Conservation (phyloP, 768 basidiomycete species). For the Russula sp. region DNA sequence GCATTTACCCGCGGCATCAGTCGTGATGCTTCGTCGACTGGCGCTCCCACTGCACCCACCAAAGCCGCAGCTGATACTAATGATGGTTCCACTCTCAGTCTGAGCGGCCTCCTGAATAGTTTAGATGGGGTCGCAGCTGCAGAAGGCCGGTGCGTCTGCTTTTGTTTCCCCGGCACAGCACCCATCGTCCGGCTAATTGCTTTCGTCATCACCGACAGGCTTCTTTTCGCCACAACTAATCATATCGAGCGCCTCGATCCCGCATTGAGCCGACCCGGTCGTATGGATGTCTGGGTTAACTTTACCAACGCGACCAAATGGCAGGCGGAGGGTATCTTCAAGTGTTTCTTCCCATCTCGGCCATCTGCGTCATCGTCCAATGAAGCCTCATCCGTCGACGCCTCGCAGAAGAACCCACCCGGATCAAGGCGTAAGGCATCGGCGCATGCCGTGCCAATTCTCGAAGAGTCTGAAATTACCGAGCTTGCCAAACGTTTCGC, state of each 20-base stretch:
- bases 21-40: slow-evolving; percentile 76
- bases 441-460: slow-evolving; percentile 53
- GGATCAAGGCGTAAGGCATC: slow-evolving; percentile 64
- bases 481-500: slow-evolving; percentile 78
- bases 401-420: slow-evolving; percentile 60
- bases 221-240: slow-evolving; percentile 89
- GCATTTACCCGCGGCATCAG: slow-evolving; percentile 84
- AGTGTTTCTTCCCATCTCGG: slow-evolving; percentile 82
- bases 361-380: slow-evolving; percentile 23
- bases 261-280: slow-evolving; percentile 82
- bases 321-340: slow-evolving; percentile 91
- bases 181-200: slow-evolving; percentile 6
- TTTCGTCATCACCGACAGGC: slow-evolving; percentile 35
- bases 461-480: slow-evolving; percentile 71
- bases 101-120: slow-evolving; percentile 80
- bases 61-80: slow-evolving; percentile 38
- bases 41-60: slow-evolving; percentile 47
- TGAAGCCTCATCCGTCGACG: slow-evolving; percentile 31
- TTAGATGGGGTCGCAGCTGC: slow-evolving; percentile 82
- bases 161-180: not conserved
- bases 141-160: slow-evolving; percentile 64
- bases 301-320: slow-evolving; percentile 87
- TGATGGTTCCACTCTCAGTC: slow-evolving; percentile 76
- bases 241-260: slow-evolving; percentile 91
- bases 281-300: slow-evolving; percentile 93